phyloP scores from a whole-genome alignment of 2,329 filamentous ascomycete genomes.

The Thielaviopsis punctulata region DNA sequence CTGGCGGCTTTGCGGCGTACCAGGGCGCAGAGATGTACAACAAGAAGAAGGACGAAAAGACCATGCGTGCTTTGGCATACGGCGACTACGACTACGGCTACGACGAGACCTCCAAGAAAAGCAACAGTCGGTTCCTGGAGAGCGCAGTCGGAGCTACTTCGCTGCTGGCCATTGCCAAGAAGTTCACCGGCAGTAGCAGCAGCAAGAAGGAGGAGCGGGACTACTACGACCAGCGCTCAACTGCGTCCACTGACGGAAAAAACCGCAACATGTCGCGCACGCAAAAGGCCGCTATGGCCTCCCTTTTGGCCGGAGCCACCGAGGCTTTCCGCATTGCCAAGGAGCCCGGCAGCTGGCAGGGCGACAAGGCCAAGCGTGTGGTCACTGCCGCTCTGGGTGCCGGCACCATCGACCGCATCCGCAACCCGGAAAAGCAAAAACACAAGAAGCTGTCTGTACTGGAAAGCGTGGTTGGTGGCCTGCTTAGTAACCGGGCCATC shows the following conservation, averaged over 20 bases:
- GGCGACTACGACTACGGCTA: conserved; percentile 38
- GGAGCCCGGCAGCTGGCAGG: conserved; percentile 75
- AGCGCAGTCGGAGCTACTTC: conserved; percentile 44
- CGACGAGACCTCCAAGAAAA: conserved; percentile 36
- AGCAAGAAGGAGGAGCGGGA: conserved; percentile 21
- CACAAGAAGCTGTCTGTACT: conserved; percentile 71
- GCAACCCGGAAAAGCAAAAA: conserved; percentile 54
- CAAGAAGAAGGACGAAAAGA: conserved; percentile 39
- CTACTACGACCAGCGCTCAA: conserved; percentile 8
- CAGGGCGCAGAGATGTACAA: conserved; percentile 46
- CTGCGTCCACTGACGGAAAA: conserved; percentile 12
- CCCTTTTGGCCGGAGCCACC: conserved; percentile 73
- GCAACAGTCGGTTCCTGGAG: conserved; percentile 47
- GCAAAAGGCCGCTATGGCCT: conserved; percentile 79
- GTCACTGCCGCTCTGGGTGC: conserved; percentile 76
- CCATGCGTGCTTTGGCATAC: conserved; percentile 34
- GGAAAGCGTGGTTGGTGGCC: conserved; percentile 75
- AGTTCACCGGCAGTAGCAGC: conserved; percentile 33
- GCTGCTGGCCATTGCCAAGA: conserved; percentile 43
- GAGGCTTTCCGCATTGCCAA: conserved; percentile 86
- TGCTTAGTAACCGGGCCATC: conserved; percentile 70
- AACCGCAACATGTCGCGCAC: conserved; percentile 46
- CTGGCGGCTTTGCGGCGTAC: conserved; percentile 46
- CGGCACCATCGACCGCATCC: conserved; percentile 65
- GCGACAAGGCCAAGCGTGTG: conserved; percentile 80